These are phyloP conservation scores for Russula griseocarnosa DNA, from an alignment of 768 basidiomycete species.

Conservation along the genomic window DNA sequence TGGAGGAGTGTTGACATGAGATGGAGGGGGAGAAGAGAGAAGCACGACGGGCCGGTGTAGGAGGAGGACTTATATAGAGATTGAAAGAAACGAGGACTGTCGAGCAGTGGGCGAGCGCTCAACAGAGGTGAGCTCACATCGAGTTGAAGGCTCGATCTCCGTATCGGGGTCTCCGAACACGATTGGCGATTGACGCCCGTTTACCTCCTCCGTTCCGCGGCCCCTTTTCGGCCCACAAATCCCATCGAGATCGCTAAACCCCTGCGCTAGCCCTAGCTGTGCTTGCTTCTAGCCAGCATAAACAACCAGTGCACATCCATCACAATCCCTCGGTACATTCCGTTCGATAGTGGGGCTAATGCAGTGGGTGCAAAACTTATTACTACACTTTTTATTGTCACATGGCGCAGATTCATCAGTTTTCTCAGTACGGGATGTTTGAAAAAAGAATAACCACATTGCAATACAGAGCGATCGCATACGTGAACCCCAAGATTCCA, in stretches of 20 bases:
- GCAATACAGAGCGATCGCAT: too few species aligned
- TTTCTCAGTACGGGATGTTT: too few species aligned
- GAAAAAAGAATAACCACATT: too few species aligned
- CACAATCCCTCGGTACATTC: too few species aligned
- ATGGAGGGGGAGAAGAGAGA: not conserved
- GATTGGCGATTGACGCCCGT: not conserved
- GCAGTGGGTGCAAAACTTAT: too few species aligned
- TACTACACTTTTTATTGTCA: too few species aligned
- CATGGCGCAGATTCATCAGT: too few species aligned
- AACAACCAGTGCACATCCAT: too few species aligned
- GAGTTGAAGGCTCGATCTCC: slow-evolving; percentile 5
- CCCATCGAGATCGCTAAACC: not conserved
- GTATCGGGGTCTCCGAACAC: slow-evolving; percentile 9
- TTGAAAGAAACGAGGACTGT: not conserved
- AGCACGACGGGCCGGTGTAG: not conserved
- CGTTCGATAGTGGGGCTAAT: too few species aligned
- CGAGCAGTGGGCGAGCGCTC: not conserved
- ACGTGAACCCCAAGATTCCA: too few species aligned
- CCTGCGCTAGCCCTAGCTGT: too few species aligned
- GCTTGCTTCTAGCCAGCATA: too few species aligned
- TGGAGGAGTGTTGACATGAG: not conserved
- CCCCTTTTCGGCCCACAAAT: not conserved
- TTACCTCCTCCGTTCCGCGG: not conserved
- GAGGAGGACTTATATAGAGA: slow-evolving; percentile 13
- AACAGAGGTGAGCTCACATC: slow-evolving; percentile 20